Evolutionary conservation across 2,329 filamentous ascomycete species (phyloP), one percentile per base, ranked within the genome.

Genomic region (Nemania abortiva): DNA sequence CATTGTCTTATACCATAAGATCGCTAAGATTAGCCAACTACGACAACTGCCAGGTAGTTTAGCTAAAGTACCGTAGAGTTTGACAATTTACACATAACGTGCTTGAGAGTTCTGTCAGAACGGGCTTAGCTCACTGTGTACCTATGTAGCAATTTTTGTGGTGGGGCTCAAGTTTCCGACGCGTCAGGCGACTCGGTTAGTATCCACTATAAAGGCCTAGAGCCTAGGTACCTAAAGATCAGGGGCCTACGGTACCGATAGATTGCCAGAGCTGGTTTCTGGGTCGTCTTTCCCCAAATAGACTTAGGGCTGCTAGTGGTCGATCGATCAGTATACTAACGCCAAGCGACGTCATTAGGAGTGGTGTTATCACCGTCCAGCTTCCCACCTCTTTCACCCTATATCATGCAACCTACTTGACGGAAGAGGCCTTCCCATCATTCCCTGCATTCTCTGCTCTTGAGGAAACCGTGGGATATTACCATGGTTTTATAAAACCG

Each of bases 321-420:
- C 57, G 27, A 22, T 34, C 20, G 5, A 49, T 49, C 7, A 20
- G n/a, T 49, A 49, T 20, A 37, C 34, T 34, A 24, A 70, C 68
- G 74, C 70, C 72, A 74, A 74, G 73, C 72, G 70, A 75, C 73
- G 74, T 75, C 74, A 70, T 70, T 47, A 15, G 7, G 31, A 22
- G 20, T n/a, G 31, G 3, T 27, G 53, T 66, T 42, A 52, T 53
- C 58, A 29, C 11, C 1, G 13, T 47, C 13, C 29, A 58, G 56
- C 39, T 29, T 58, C 56, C 24, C 39, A n/a, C 39, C 45, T 37
- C 55, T 39, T 18, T 15, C 27, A 39, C 42, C 7, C 9, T 20
- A 42, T 24, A 52, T 20, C 10, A 24, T 60, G 24, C 31, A 61
- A 27, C 18, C 10, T 39, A 52, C 22, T 50, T 42, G 27, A n/a